These are phyloP conservation scores for Murraya paniculata DNA, from an alignment of 345 rosid genomes.

Conservation along the genomic window DNA sequence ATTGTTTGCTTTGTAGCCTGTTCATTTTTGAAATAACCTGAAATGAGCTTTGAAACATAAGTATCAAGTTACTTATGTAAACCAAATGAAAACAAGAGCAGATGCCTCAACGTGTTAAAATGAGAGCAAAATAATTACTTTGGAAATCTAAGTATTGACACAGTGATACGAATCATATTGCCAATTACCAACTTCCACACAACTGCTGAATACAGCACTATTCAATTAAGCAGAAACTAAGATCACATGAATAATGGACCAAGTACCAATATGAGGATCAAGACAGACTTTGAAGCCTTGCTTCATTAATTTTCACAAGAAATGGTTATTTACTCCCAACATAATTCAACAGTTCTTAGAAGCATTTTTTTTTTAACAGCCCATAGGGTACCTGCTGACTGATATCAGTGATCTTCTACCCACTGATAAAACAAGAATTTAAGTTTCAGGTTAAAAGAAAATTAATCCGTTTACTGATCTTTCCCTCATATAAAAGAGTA, in stretches of 20 bases:
- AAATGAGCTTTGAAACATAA: constrained; percentile 1
- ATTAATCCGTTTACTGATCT: neutral
- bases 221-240: neutral
- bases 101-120: neutral
- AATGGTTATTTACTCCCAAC: neutral
- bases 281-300: neutral
- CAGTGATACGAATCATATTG: neutral
- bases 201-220: neutral
- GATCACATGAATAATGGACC: neutral
- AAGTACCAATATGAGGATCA: neutral
- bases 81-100: neutral
- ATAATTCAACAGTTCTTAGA: neutral
- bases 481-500: neutral
- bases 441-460: neutral
- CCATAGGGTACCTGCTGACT: neutral
- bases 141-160: no score
- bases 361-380: neutral
- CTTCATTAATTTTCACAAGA: neutral
- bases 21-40: constrained; percentile 78
- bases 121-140: no score
- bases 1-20: constrained; percentile 71
- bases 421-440: neutral
- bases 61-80: neutral
- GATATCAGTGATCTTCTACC: neutral
- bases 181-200: neutral